Conservation (phyloP, 768 basidiomycete species). For the Gautieria morchelliformis region DNA sequence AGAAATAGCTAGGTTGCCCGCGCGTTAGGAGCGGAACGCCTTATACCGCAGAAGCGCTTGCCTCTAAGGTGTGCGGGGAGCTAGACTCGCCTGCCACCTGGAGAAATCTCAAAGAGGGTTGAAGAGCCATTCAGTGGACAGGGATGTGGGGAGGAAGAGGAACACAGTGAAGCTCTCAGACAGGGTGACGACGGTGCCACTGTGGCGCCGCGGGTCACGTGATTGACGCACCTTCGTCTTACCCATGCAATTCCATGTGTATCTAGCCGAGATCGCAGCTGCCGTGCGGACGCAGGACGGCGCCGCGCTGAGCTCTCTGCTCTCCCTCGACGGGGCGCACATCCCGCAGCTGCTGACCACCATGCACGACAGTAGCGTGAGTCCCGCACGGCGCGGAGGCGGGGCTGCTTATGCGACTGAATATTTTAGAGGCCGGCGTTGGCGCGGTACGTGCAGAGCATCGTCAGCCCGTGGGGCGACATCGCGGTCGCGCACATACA, state of each 20-base stretch:
- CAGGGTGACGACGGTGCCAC: no score
- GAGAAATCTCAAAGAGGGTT: constrained; percentile 60
- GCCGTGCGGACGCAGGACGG: constrained; percentile 11
- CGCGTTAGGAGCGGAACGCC: background rate
- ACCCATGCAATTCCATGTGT: constrained; percentile 9
- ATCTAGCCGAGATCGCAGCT: constrained; percentile 10
- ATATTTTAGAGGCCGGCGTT: constrained; percentile 17
- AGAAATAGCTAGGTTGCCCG: constrained; percentile 17
- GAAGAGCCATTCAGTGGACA: constrained; percentile 88
- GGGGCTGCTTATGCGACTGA: background rate
- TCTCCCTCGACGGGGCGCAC: constrained; percentile 6
- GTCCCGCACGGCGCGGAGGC: background rate
- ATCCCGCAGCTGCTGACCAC: constrained; percentile 9
- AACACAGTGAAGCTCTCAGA: no score
- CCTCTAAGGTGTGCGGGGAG: constrained; percentile 70
- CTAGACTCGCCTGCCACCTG: constrained; percentile 47
- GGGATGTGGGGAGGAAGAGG: no score
- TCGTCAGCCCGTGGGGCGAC: constrained; percentile 76
- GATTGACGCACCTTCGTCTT: no score
- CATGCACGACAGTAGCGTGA: constrained; percentile 12
- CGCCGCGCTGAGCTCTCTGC: constrained; percentile 1
- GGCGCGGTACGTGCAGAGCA: constrained; percentile 46
- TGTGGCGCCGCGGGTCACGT: no score
- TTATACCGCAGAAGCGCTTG: constrained; percentile 45
- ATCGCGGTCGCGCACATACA: constrained; percentile 77